These are phyloP conservation scores for Begonia loranthoides DNA, from an alignment of 306 rosid species.

Conservation along the genomic window DNA sequence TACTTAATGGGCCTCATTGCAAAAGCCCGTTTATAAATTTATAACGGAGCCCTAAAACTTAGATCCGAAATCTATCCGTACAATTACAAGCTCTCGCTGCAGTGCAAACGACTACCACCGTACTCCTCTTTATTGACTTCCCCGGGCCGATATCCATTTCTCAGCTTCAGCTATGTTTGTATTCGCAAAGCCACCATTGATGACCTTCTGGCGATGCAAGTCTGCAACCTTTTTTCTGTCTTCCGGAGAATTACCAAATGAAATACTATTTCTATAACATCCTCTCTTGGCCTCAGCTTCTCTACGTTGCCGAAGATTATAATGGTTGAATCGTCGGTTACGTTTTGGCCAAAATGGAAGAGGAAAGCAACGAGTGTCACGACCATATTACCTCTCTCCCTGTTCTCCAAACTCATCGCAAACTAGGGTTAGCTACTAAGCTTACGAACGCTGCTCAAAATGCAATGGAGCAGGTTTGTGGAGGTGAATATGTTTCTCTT, in stretches of 20 bases:
- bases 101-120: no score
- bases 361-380: constrained; percentile 86
- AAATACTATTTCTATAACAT: constrained; percentile 34
- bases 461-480: constrained; percentile 89
- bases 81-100: no score
- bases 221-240: constrained; percentile 88
- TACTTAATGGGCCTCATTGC: no score
- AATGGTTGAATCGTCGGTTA: constrained; percentile 90
- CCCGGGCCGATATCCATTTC: no score
- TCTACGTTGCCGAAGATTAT: constrained; percentile 94
- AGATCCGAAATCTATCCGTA: no score
- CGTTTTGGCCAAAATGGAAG: constrained; percentile 93
- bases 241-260: constrained; percentile 90
- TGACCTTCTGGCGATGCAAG: constrained; percentile 92
- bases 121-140: no score
- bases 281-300: constrained; percentile 69
- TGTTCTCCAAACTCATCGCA: constrained; percentile 87
- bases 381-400: constrained; percentile 98
- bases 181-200: constrained; percentile 82
- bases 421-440: constrained; percentile 88
- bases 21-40: no score
- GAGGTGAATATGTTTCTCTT: constrained; percentile 84
- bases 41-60: no score
- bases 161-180: constrained; percentile 55
- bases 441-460: constrained; percentile 95